A percentile compares a stretch with the other conserved stretches of the same genome.
Evolutionary conservation across 2,329 filamentous ascomycete species (phyloP).

Genomic region (Hymenoscyphus fraxineus): DNA sequence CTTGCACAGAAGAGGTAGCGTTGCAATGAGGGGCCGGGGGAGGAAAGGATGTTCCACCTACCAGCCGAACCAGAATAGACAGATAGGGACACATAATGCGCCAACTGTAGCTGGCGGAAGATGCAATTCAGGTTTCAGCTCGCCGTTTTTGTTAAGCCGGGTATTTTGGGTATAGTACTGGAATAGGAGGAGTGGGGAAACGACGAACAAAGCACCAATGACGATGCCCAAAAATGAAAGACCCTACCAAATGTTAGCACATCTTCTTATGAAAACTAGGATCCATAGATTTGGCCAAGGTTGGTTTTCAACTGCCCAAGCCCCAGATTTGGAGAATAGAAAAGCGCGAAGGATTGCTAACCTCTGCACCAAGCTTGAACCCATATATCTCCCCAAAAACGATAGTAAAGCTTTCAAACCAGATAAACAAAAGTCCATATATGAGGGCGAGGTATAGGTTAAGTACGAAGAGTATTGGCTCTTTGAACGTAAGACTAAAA

Average conservation of each 20-base stretch:
- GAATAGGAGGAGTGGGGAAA: slow-evolving; percentile 47
- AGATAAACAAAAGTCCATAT: slow-evolving; percentile 59
- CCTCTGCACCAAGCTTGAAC: slow-evolving; percentile 53
- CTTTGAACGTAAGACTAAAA: slow-evolving; percentile 53
- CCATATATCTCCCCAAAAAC: slow-evolving; percentile 57
- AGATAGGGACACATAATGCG: slow-evolving; percentile 50
- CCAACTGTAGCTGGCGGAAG: slow-evolving; percentile 52
- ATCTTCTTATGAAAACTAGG: no score
- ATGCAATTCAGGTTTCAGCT: slow-evolving; percentile 49
- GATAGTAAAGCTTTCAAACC: slow-evolving; percentile 59
- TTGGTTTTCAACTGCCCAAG: no score
- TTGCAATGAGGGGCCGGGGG: background rate
- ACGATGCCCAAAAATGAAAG: slow-evolving; percentile 57
- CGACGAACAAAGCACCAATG: slow-evolving; percentile 48
- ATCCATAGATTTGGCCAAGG: no score
- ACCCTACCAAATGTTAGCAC: slow-evolving; percentile 33
- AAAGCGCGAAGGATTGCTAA: no score
- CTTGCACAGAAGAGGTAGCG: background rate
- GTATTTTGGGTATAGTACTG: slow-evolving; percentile 46
- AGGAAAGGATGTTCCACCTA: background rate
- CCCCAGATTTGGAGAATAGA: no score
- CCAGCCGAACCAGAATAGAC: slow-evolving; percentile 56
- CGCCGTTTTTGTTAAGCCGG: slow-evolving; percentile 45
- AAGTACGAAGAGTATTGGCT: slow-evolving; percentile 59
- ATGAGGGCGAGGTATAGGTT: slow-evolving; percentile 59